Evolutionary conservation across 805 yeast species (phyloP).

Genomic region (Candida verbasci): DNA sequence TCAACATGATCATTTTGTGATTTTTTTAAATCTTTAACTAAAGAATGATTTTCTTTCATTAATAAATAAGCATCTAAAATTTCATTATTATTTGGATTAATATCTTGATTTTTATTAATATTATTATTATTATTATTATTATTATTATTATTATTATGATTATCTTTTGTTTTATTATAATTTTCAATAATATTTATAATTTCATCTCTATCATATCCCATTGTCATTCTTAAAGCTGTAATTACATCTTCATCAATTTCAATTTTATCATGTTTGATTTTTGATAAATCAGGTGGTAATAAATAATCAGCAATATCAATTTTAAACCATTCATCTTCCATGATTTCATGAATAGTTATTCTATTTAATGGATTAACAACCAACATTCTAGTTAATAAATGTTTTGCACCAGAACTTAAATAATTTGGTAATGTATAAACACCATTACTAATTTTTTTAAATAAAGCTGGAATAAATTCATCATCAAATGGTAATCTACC

Average conservation of each 20-base stretch:
- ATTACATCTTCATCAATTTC: conserved; percentile 75
- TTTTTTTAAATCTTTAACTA: conserved; percentile 63
- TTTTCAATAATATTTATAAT: conserved; percentile 66
- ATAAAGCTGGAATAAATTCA: conserved; percentile 90
- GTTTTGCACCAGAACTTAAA: conserved; percentile 79
- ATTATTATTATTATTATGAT: neutral
- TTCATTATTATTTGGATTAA: conserved; percentile 47
- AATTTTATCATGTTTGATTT: conserved; percentile 31
- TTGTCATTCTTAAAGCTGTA: conserved; percentile 66
- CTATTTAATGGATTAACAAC: conserved; percentile 93
- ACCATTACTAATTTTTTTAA: conserved; percentile 90
- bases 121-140: conserved; percentile 15
- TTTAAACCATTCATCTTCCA: conserved; percentile 93
- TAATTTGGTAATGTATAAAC: conserved; percentile 87
- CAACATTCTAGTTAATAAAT: conserved; percentile 79
- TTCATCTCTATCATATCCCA: conserved; percentile 88
- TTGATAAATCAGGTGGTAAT: conserved; percentile 50
- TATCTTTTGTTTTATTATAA: conserved; percentile 28
- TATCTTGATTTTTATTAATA: conserved; percentile 2
- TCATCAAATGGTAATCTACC: conserved; percentile 96
- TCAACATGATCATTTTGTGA: conserved; percentile 50
- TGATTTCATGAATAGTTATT: conserved; percentile 86
- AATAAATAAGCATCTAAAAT: conserved; percentile 81
- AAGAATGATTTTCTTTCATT: conserved; percentile 71
- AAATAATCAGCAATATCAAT: conserved; percentile 76